Evolutionary conservation across 768 basidiomycete species (phyloP).

Genomic region (Tylopilus sp.): DNA sequence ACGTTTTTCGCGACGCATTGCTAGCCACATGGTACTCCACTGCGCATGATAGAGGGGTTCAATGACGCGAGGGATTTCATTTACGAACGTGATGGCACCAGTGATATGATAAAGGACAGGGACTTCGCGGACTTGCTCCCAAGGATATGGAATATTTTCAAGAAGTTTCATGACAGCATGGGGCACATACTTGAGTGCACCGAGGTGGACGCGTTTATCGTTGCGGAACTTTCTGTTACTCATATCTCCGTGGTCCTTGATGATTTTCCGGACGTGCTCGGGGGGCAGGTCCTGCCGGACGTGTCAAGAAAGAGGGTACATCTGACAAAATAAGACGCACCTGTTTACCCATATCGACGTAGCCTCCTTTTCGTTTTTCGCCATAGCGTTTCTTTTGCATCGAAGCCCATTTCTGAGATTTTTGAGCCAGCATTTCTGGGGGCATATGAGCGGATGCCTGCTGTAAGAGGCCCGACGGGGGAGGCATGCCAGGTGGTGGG

Average conservation of each 20-base stretch:
- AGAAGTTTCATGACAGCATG: constrained; percentile 99
- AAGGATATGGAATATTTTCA: constrained; percentile 96
- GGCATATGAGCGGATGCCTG: constrained; percentile 46
- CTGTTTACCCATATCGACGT: constrained; percentile 91
- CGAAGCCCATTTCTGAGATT: constrained; percentile 94
- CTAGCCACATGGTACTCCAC: constrained; percentile 99
- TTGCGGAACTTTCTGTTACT: constrained; percentile 98
- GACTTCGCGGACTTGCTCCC: constrained; percentile 99
- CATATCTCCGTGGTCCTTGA: constrained; percentile 99
- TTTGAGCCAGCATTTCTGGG: constrained; percentile 76
- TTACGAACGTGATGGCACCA: constrained; percentile 98
- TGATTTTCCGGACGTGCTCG: constrained; percentile 98
- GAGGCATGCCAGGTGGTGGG: constrained; percentile 41
- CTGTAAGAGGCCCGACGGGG: constrained; percentile 30
- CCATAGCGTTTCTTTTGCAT: constrained; percentile 93
- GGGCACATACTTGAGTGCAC: constrained; percentile 96
- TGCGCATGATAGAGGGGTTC: constrained; percentile 99
- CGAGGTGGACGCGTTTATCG: constrained; percentile 98
- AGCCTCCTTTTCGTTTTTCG: constrained; percentile 85
- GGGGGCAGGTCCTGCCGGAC: constrained; percentile 79
- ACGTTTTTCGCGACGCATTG: constrained; percentile 97
- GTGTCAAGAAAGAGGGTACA: constrained; percentile 4
- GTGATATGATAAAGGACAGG: constrained; percentile 99
- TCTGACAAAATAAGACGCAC: constrained; percentile 38
- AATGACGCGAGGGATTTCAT: constrained; percentile 94